These are phyloP conservation scores for Arctium lappa DNA, from an alignment of 129 eudicot genomes.

Conservation along the genomic window DNA sequence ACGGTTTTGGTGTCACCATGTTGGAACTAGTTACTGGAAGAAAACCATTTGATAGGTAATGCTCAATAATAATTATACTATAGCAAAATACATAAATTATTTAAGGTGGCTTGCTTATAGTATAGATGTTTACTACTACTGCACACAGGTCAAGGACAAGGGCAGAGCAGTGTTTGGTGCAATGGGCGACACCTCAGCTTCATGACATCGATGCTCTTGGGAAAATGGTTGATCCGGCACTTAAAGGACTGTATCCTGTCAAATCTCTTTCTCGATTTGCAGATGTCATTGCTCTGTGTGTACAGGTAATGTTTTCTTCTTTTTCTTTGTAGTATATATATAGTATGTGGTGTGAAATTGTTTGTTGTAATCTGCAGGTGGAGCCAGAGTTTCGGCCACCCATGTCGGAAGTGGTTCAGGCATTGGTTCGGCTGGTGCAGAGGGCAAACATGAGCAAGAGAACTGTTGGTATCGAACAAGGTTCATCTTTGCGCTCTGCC, in stretches of 20 bases:
- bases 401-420: slow-evolving; percentile 70
- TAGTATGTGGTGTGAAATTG: not conserved
- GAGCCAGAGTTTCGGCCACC: slow-evolving; percentile 74
- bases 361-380: slow-evolving; percentile 15
- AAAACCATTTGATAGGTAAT: slow-evolving; percentile 60
- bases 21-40: slow-evolving; percentile 70
- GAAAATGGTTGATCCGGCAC: slow-evolving; percentile 76
- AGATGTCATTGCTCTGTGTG: slow-evolving; percentile 59
- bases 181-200: slow-evolving; percentile 80
- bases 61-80: too few relatives aligned
- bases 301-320: slow-evolving; percentile 41
- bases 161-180: slow-evolving; percentile 62
- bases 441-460: slow-evolving; percentile 52
- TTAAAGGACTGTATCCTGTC: slow-evolving; percentile 66
- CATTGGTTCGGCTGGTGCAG: slow-evolving; percentile 53
- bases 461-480: slow-evolving; percentile 69
- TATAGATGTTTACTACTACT: not conserved
- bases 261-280: slow-evolving; percentile 84
- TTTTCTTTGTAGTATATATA: not conserved
- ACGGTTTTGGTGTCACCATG: slow-evolving; percentile 73
- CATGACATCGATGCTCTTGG: slow-evolving; percentile 84
- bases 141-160: slow-evolving; percentile 50
- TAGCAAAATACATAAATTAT: not conserved
- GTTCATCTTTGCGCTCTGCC: slow-evolving; percentile 33
- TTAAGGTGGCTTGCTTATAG: not conserved